Percentiles rank a stretch among this genome's conserved stretches.
Conservation (phyloP, 495 filamentous ascomycete species). For the Amniculicola lignicola region DNA sequence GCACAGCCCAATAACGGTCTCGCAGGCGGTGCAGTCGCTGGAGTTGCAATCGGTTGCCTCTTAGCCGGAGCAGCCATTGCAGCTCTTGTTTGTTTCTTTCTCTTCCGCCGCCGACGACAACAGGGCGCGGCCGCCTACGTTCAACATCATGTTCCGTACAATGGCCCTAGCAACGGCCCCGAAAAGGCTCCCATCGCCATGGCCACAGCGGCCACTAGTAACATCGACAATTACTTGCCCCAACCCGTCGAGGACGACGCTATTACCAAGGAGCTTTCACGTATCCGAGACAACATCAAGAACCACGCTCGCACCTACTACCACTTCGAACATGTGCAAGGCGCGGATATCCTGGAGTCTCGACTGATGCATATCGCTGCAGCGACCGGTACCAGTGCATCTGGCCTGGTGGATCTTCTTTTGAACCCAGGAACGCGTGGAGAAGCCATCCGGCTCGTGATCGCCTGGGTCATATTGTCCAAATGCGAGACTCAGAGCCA, state of each 20-base stretch:
- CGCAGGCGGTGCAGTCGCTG: constrained; percentile 9
- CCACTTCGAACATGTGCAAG: background rate
- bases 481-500: constrained; percentile 11
- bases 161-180: background rate
- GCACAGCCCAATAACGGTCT: background rate
- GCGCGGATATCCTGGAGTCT: background rate
- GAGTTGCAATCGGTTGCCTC: constrained; percentile 12
- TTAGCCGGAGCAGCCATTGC: constrained; percentile 6
- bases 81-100: constrained; percentile 1
- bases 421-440: constrained; percentile 1
- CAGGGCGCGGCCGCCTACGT: background rate
- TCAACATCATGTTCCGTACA: background rate
- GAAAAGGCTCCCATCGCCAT: background rate
- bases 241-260: constrained; percentile 36
- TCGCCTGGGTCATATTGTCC: constrained; percentile 35
- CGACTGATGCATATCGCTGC: background rate
- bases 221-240: constrained; percentile 14
- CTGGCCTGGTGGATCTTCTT: background rate
- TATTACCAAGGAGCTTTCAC: constrained; percentile 35
- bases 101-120: constrained; percentile 5
- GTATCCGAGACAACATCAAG: constrained; percentile 37
- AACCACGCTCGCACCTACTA: constrained; percentile 42
- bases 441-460: constrained; percentile 25
- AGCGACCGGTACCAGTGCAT: background rate
- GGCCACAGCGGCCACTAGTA: background rate